phyloP scores from a whole-genome alignment of 2,329 filamentous ascomycete genomes.

The Cordyceps fumosorosea region DNA sequence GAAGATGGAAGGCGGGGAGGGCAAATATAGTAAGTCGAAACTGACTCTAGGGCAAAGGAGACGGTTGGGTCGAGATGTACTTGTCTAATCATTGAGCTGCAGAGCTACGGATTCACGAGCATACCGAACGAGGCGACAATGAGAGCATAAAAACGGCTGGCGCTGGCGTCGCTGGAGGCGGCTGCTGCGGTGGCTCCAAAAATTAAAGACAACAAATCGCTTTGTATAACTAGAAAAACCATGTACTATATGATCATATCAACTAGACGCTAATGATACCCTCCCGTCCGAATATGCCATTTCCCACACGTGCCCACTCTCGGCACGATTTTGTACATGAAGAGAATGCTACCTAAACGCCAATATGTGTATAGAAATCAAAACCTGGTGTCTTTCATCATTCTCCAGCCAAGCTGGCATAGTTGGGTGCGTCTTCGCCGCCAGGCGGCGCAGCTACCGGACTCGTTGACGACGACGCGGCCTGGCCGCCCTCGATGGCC shows the following conservation, averaged over 20 bases:
- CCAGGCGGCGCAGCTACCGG: constrained; percentile 75
- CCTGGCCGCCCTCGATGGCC: constrained; percentile 27
- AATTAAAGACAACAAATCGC: background rate
- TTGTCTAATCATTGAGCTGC: background rate
- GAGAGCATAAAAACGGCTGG: constrained; percentile 70
- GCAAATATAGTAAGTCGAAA: constrained; percentile 51
- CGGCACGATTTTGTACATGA: constrained; percentile 12
- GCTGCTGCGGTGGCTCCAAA: constrained; percentile 21
- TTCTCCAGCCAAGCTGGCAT: constrained; percentile 79
- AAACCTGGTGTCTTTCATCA: constrained; percentile 33
- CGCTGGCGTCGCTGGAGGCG: constrained; percentile 23
- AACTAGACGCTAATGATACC: constrained; percentile 24
- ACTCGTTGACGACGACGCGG: constrained; percentile 16
- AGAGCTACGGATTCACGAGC: constrained; percentile 84
- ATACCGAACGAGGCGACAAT: constrained; percentile 90
- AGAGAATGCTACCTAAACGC: constrained; percentile 22
- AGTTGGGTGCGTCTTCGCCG: constrained; percentile 63
- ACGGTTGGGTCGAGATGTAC: background rate
- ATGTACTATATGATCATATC: constrained; percentile 14
- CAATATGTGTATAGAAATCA: constrained; percentile 20
- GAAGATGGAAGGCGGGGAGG: constrained; percentile 32
- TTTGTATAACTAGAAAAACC: constrained; percentile 13
- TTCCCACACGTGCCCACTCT: background rate
- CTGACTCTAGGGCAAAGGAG: background rate
- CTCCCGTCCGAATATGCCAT: constrained; percentile 11